A percentile compares a stretch with the other conserved stretches of the same genome.
Conservation (phyloP, 2,329 filamentous ascomycete species). For the Cucurbitaria berberidis region DNA sequence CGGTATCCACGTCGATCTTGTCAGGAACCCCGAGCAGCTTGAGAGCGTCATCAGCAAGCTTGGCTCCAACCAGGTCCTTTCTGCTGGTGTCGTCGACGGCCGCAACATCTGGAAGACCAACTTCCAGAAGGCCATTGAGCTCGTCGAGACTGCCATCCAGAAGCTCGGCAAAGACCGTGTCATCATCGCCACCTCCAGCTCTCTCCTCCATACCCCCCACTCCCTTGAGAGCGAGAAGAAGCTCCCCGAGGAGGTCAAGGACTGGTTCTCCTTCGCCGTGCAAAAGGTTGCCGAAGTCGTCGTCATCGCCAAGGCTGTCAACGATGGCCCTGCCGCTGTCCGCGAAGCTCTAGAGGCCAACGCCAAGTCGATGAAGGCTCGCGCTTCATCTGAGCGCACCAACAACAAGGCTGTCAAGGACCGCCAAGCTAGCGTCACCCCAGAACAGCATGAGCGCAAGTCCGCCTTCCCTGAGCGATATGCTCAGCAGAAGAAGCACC, state of each 20-base stretch:
- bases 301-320: slow-evolving; percentile 95
- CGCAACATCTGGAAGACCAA: slow-evolving; percentile 99
- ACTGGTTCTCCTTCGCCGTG: slow-evolving; percentile 98
- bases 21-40: slow-evolving; percentile 98
- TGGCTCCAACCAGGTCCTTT: slow-evolving; percentile 87
- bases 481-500: slow-evolving; percentile 84
- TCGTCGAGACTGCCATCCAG: slow-evolving; percentile 86
- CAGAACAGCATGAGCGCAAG: slow-evolving; percentile 89
- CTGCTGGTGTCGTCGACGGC: slow-evolving; percentile 95
- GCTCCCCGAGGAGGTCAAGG: slow-evolving; percentile 87
- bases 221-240: slow-evolving; percentile 99
- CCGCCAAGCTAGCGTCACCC: slow-evolving; percentile 84
- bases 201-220: slow-evolving; percentile 97
- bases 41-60: slow-evolving; percentile 82
- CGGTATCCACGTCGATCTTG: slow-evolving; percentile 92
- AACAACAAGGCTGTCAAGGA: slow-evolving; percentile 98
- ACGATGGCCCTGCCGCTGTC: slow-evolving; percentile 86
- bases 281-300: slow-evolving; percentile 94
- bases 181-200: slow-evolving; percentile 95
- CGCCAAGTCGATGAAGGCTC: slow-evolving; percentile 89
- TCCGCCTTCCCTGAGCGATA: slow-evolving; percentile 86
- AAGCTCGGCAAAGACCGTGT: slow-evolving; percentile 98
- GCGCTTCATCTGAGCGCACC: slow-evolving; percentile 90
- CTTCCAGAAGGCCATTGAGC: slow-evolving; percentile 93
- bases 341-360: slow-evolving; percentile 92